Conservation (phyloP, 352 stramenopile genomes). For the Phytopythium helicoides region DNA sequence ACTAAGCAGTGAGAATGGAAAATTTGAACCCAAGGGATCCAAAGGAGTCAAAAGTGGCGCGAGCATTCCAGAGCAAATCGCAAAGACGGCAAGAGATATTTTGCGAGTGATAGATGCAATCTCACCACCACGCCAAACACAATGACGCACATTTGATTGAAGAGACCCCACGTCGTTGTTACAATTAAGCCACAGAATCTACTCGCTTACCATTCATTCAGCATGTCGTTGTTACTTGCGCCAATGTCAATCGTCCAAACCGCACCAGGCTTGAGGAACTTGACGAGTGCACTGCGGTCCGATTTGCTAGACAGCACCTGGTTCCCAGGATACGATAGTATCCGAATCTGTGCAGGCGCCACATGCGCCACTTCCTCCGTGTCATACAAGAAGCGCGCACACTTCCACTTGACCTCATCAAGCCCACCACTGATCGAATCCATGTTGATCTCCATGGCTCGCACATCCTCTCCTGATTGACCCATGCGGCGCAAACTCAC, state of each 20-base stretch:
- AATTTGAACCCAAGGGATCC: constrained; percentile 3
- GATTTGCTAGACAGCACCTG: constrained; percentile 62
- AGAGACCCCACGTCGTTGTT: background rate
- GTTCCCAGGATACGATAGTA: constrained; percentile 71
- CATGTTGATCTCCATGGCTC: constrained; percentile 77
- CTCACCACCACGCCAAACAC: background rate
- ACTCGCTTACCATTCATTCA: constrained; percentile 48
- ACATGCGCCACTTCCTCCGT: constrained; percentile 76
- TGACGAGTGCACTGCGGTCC: constrained; percentile 60
- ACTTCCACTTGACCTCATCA: constrained; percentile 88
- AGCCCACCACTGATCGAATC: constrained; percentile 80
- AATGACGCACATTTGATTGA: background rate
- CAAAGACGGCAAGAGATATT: constrained; percentile 47
- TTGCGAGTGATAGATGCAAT: constrained; percentile 16
- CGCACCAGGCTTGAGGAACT: constrained; percentile 73
- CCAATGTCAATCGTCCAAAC: constrained; percentile 86
- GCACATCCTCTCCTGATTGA: constrained; percentile 67
- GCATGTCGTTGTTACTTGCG: constrained; percentile 55
- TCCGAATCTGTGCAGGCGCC: constrained; percentile 77
- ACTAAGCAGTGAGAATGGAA: constrained; percentile 17
- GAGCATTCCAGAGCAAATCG: constrained; percentile 31
- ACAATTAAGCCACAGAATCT: background rate
- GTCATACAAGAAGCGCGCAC: constrained; percentile 80
- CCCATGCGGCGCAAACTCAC: constrained; percentile 69
- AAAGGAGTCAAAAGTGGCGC: background rate